These are phyloP conservation scores for Leucocoprinus sp. DNA, from an alignment of 768 basidiomycete genomes.

Conservation along the genomic window DNA sequence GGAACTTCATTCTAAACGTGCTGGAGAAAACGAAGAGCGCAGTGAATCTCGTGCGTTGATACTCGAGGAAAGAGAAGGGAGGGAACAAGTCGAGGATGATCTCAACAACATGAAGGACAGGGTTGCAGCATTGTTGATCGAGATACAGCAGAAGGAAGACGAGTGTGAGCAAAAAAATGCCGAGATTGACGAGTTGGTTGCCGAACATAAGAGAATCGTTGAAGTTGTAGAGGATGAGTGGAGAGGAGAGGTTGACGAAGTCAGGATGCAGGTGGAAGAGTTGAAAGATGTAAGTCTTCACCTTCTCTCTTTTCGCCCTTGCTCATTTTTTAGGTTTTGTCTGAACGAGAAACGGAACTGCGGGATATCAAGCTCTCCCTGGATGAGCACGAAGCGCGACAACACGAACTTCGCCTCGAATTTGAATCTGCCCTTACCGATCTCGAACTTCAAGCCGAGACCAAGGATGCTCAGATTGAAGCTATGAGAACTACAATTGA, in stretches of 20 bases:
- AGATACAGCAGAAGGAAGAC: slow-evolving; percentile 80
- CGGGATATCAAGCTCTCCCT: slow-evolving; percentile 67
- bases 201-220: slow-evolving; percentile 66
- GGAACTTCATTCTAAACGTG: slow-evolving; percentile 49
- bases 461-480: slow-evolving; percentile 74
- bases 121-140: slow-evolving; percentile 73
- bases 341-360: slow-evolving; percentile 73
- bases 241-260: slow-evolving; percentile 82
- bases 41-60: slow-evolving; percentile 67
- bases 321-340: slow-evolving; percentile 44
- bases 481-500: slow-evolving; percentile 71
- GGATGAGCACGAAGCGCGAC: slow-evolving; percentile 66
- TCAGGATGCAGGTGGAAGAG: slow-evolving; percentile 71
- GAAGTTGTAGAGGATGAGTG: slow-evolving; percentile 75
- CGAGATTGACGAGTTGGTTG: slow-evolving; percentile 73
- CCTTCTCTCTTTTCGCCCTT: neutral
- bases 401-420: slow-evolving; percentile 61
- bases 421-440: slow-evolving; percentile 70
- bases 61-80: slow-evolving; percentile 62
- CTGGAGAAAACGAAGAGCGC: slow-evolving; percentile 59
- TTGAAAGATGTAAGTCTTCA: slow-evolving; percentile 51
- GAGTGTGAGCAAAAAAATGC: slow-evolving; percentile 72
- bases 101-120: slow-evolving; percentile 67
- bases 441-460: slow-evolving; percentile 69
- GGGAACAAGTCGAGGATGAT: slow-evolving; percentile 74